Evolutionary conservation across 176 grass and related monocot species (phyloP).

Genomic region (Puccinellia tenuiflora): DNA sequence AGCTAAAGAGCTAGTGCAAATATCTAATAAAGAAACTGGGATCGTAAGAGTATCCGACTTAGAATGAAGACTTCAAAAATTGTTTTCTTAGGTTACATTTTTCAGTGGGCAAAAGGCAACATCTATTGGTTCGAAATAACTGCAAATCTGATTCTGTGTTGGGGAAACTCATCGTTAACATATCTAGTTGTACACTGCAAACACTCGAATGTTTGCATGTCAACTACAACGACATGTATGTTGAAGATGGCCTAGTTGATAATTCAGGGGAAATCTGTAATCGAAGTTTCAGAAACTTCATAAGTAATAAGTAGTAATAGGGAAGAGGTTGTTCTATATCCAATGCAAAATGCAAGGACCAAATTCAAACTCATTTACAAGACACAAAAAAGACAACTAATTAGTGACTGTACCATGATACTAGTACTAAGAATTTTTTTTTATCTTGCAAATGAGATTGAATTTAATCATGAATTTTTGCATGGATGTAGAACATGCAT

Average conservation of each 20-base stretch:
- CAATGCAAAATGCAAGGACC: neutral
- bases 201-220: neutral
- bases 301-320: neutral
- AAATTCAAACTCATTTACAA: neutral
- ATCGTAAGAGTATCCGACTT: neutral
- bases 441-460: neutral
- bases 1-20: neutral
- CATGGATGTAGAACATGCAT: neutral
- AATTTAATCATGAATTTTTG: neutral
- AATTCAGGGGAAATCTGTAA: neutral
- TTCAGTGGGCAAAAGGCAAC: neutral
- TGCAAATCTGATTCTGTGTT: neutral
- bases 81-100: neutral
- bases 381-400: neutral
- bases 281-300: neutral
- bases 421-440: neutral
- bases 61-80: neutral
- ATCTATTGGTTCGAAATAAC: neutral
- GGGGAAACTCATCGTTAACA: neutral
- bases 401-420: neutral
- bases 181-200: neutral
- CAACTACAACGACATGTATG: neutral
- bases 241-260: neutral
- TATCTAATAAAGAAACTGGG: neutral
- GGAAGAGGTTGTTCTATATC: neutral